Evolutionary conservation across 2,329 filamentous ascomycete species (phyloP).

Genomic region (Aspergillus pseudotamarii): DNA sequence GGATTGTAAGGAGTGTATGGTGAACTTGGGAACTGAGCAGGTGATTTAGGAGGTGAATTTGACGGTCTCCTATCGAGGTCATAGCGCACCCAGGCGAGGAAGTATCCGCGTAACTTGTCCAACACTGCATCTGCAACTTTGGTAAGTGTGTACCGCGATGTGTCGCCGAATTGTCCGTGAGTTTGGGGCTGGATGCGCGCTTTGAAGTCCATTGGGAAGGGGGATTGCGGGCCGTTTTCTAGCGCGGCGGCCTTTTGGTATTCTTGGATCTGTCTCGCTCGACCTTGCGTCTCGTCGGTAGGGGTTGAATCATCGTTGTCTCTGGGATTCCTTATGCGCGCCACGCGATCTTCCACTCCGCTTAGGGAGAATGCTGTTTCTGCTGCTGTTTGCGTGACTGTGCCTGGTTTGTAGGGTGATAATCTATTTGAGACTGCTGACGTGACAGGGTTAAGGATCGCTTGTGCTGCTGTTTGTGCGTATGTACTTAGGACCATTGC

Average conservation of each 20-base stretch:
- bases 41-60: constrained; percentile 20
- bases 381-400: constrained; percentile 34
- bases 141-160: constrained; percentile 59
- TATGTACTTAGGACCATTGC: constrained; percentile 47
- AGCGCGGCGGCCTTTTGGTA: constrained; percentile 13
- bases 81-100: constrained; percentile 64
- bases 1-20: neutral
- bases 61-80: constrained; percentile 31
- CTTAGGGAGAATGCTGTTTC: constrained; percentile 36
- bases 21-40: neutral
- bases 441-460: constrained; percentile 27
- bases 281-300: neutral
- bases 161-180: constrained; percentile 45
- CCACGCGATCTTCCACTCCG: constrained; percentile 32
- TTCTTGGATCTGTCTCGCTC: neutral
- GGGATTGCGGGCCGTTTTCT: constrained; percentile 35
- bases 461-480: constrained; percentile 38
- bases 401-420: constrained; percentile 32
- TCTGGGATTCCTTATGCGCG: constrained; percentile 25
- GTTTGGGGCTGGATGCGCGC: constrained; percentile 49
- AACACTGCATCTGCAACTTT: constrained; percentile 57
- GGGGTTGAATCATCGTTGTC: neutral
- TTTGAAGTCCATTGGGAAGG: constrained; percentile 34
- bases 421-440: constrained; percentile 29
- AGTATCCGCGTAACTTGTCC: constrained; percentile 61